phyloP scores from a whole-genome alignment of 139 green algal genomes.

The Chlamydomonas applanata region DNA sequence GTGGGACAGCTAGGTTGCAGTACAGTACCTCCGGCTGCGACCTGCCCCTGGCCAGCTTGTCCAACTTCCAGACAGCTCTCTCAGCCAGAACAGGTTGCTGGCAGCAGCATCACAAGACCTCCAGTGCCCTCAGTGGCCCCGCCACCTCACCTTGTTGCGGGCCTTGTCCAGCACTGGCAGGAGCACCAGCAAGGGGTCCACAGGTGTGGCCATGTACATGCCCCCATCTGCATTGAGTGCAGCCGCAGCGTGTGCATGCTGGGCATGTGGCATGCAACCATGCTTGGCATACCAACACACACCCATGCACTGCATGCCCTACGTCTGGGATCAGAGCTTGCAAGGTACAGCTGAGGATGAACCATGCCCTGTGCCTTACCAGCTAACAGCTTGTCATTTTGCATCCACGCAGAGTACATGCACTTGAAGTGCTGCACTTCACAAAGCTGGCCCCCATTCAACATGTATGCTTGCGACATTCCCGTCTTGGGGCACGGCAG shows the following conservation, averaged over 20 bases:
- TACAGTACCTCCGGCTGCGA: too few species aligned
- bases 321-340: too few species aligned
- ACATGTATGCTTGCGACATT: background rate
- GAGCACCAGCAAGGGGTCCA: slow-evolving; percentile 59
- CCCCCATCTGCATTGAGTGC: slow-evolving; percentile 47
- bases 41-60: too few species aligned
- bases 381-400: slow-evolving; percentile 9
- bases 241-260: background rate
- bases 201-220: slow-evolving; percentile 50
- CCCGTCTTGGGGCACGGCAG: too few species aligned
- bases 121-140: background rate
- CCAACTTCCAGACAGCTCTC: too few species aligned
- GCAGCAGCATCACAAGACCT: too few species aligned
- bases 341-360: too few species aligned
- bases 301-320: too few species aligned
- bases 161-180: slow-evolving; percentile 54
- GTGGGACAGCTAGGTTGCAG: too few species aligned
- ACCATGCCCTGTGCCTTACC: slow-evolving; percentile 11
- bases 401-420: slow-evolving; percentile 21
- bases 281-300: too few species aligned
- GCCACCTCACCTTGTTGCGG: slow-evolving; percentile 23
- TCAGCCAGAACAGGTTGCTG: too few species aligned
- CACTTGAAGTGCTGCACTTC: slow-evolving; percentile 35
- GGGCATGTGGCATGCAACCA: too few species aligned
- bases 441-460: background rate